Evolutionary conservation across 305 asterid species (phyloP), one percentile per base, ranked within the genome.

Genomic region (Fraxinus paxiana): DNA sequence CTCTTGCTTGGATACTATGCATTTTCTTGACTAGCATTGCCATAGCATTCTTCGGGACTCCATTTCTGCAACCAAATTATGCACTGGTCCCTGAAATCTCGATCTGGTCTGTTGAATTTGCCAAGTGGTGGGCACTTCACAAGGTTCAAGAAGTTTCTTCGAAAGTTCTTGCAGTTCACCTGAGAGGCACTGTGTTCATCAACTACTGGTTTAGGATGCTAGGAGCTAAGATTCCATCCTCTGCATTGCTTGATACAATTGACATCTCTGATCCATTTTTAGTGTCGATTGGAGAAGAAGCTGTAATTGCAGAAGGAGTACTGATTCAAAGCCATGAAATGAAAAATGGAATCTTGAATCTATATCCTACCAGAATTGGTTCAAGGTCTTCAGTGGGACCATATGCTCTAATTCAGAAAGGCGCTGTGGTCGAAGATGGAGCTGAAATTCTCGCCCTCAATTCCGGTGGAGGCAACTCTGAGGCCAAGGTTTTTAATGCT

Each of bases 241-340:
- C 93, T 43, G 91, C 87, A 38, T 37, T 92, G 20, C 76, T 92
- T 9, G 93, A 91, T 48, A 88, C 92, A 0, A 76, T 82, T 6
- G 93, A 92, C 79, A 92, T 92, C 54, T 88, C 97, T 1, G 95
- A 92, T 83, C 97, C 97, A 2, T 83, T 35, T 43, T 77, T 90
- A 26, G 91, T 92, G 82, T 89, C 92, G 1, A 91, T 92, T 5
- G 93, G 91, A 17, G 90, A 88, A 77, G 91, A 87, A 77, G 87
- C 84, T 1, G 92, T 91, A 2, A 72, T 92, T 67, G 92, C 94
- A 38, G 97, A 92, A 87, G 96, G 94, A 61, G 93, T 90, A 20
- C 65, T 91, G 86, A 74, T 92, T 72, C 93, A 91, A 73, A 89
- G 96, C 85, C 96, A 91, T 77, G 90, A 91, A 82, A 90, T 92